phyloP scores from a whole-genome alignment of 1,139 yeast species.

The Blastobotrys raffinosifermentans region DNA sequence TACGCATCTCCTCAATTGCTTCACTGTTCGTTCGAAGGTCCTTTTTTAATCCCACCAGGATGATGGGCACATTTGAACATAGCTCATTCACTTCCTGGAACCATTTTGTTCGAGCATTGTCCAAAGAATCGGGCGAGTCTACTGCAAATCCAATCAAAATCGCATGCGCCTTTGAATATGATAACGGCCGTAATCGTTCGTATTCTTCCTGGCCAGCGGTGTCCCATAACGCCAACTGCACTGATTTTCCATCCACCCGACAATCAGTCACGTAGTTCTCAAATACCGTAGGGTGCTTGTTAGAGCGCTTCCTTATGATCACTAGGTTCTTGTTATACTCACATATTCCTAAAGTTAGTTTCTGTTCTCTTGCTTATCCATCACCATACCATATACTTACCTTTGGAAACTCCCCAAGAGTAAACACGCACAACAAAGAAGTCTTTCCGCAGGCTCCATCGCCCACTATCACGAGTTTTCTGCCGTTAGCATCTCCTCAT shows the following conservation, averaged over 20 bases:
- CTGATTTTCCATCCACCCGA: constrained; percentile 86
- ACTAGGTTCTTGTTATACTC: constrained; percentile 3
- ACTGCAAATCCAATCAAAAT: constrained; percentile 63
- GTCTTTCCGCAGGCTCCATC: constrained; percentile 97
- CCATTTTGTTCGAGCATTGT: constrained; percentile 59
- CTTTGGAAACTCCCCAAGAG: constrained; percentile 68
- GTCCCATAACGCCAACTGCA: constrained; percentile 86
- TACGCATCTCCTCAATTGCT: constrained; percentile 69
- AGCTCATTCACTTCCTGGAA: constrained; percentile 71
- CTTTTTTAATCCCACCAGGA: constrained; percentile 85
- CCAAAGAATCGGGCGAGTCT: constrained; percentile 59
- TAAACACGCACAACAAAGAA: constrained; percentile 81
- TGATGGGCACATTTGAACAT: constrained; percentile 74
- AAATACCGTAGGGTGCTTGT: constrained; percentile 90
- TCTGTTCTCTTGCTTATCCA: no score
- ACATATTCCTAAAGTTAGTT: constrained; percentile 8
- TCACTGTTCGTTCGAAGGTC: constrained; percentile 79
- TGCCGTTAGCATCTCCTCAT: constrained; percentile 19
- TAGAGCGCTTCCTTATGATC: constrained; percentile 35
- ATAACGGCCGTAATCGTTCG: constrained; percentile 63
- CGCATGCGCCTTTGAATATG: constrained; percentile 64
- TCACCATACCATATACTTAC: constrained; percentile 19
- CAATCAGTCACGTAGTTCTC: constrained; percentile 94
- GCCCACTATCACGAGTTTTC: constrained; percentile 87
- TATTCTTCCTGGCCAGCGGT: constrained; percentile 95